phyloP scores from a whole-genome alignment of 768 basidiomycete species.

The Aureoboletus auriporus region DNA sequence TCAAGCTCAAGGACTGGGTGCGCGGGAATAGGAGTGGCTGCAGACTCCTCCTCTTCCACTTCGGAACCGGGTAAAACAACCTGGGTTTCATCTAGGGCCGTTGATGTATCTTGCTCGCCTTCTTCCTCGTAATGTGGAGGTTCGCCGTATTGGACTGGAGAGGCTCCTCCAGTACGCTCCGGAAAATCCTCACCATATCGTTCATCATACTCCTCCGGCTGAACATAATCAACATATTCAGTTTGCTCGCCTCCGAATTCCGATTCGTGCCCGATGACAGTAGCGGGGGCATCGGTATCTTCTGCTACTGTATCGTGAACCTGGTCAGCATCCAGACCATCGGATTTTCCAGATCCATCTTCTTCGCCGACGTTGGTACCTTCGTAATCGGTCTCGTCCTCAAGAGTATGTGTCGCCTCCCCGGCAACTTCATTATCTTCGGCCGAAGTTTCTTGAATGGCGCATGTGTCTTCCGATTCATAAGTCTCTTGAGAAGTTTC shows the following conservation, averaged over 20 bases:
- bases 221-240: constrained; percentile 31
- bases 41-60: constrained; percentile 9
- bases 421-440: constrained; percentile 17
- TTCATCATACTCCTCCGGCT: constrained; percentile 34
- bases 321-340: constrained; percentile 27
- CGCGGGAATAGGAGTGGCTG: constrained; percentile 13
- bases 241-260: constrained; percentile 30
- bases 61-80: constrained; percentile 7
- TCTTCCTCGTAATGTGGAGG: constrained; percentile 22
- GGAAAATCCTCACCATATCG: constrained; percentile 32
- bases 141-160: constrained; percentile 15
- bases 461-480: constrained; percentile 1
- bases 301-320: constrained; percentile 19
- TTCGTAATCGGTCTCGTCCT: constrained; percentile 21
- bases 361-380: constrained; percentile 15
- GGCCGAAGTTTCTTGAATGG: constrained; percentile 6
- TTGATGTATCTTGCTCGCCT: constrained; percentile 16
- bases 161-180: constrained; percentile 23
- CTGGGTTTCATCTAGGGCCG: constrained; percentile 17
- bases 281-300: constrained; percentile 20
- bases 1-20: constrained; percentile 9
- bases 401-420: constrained; percentile 14
- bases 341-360: constrained; percentile 13
- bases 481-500: constrained; percentile 9
- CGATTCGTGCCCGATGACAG: constrained; percentile 5